Evolutionary conservation across 306 rosid genomes (phyloP), one percentile per base, ranked within the genome.

Genomic region (Rubus idaeus): DNA sequence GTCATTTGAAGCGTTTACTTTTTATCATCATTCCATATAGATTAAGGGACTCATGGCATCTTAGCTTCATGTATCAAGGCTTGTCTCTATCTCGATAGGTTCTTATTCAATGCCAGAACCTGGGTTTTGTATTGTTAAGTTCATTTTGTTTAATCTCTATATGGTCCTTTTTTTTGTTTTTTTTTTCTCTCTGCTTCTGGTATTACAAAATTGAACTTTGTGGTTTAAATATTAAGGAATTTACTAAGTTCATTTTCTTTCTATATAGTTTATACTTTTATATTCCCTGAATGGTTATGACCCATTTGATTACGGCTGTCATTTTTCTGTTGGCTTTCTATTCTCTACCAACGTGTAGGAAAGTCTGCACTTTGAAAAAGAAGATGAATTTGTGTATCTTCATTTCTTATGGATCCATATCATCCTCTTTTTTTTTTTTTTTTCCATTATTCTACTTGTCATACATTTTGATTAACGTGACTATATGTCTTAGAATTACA

Each of bases 1-100:
- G 11, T 44, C 35, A 21, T 74, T 44, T 45, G 41, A 60, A 49
- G 45, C 46, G 0, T 4, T 55, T 55, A 41, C 20, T 20, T 12
- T 55, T 17, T 70, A 51, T 53, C 51, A 16, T 10, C 66, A 26
- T 55, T 56, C 66, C 40, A 72, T 11, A 39, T 57, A 70, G 52
- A 35, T 70, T 50, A 53, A 21, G 30, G 41, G 11, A n/a, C 46
- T 70, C 35, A 21, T 58, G 81, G 45, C n/a, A 20, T 78, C 45
- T 23, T 60, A 47, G 64, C 42, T 49, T 57, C 61, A 37, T 77
- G 70, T 42, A 69, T 46, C 61, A 52, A 66, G 69, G 71, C 71
- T 57, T 39, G 21, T n/a, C 44, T 46, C 14, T 63, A 55, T 55
- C 66, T 41, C 40, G 41, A 70, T 57, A 17, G 26, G 20, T 58